Conservation (phyloP, 108 stramenopile species). For the Bacterosira constricta region DNA sequence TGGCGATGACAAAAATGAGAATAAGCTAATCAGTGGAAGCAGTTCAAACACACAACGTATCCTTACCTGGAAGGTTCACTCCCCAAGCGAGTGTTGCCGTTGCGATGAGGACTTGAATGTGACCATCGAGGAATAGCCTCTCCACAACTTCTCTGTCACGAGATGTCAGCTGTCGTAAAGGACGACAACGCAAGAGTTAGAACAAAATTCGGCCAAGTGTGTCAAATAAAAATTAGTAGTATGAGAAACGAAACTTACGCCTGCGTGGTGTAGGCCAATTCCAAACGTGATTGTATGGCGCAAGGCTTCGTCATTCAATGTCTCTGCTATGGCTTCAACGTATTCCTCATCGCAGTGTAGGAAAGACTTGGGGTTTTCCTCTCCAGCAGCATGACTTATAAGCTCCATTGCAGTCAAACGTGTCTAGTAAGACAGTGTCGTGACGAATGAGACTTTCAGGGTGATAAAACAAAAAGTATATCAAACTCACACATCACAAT, state of each 20-base stretch:
- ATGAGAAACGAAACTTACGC: too few relatives aligned
- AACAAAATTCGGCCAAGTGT: too few relatives aligned
- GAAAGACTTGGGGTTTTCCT: conserved; percentile 79
- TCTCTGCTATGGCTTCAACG: conserved; percentile 67
- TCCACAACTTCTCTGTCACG: conserved; percentile 86
- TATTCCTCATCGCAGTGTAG: conserved; percentile 77
- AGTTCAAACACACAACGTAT: neutral
- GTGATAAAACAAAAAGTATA: conserved; percentile 65
- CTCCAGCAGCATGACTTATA: conserved; percentile 85
- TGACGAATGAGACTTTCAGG: neutral
- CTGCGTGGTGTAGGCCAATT: conserved; percentile 98
- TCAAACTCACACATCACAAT: conserved; percentile 26
- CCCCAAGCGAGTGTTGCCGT: conserved; percentile 94
- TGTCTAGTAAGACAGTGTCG: conserved; percentile 59
- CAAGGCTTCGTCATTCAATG: conserved; percentile 87
- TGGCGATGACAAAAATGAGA: neutral
- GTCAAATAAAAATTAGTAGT: too few relatives aligned
- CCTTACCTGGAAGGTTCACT: conserved; percentile 98
- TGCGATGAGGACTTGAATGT: conserved; percentile 96
- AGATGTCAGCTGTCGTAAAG: conserved; percentile 34
- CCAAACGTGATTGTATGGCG: conserved; percentile 96
- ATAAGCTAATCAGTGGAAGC: neutral
- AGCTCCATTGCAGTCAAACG: conserved; percentile 95
- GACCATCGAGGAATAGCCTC: conserved; percentile 82
- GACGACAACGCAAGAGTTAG: too few relatives aligned